Evolutionary conservation across 768 basidiomycete species (phyloP), one percentile per base, ranked within the genome.

Genomic region (Amanita muscaria): DNA sequence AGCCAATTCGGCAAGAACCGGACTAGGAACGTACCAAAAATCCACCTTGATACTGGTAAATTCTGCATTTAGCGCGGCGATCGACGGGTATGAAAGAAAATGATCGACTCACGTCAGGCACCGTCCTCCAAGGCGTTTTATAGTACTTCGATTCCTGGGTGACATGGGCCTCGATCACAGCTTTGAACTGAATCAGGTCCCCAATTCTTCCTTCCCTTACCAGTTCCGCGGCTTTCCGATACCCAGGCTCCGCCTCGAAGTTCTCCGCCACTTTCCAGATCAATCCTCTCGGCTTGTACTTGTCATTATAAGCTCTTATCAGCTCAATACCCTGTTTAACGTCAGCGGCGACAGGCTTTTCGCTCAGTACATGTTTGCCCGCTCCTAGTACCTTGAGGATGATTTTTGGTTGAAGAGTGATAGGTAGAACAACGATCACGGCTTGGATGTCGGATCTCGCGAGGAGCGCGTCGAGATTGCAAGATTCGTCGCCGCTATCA

Each of bases 351-450:
- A 91, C 72, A 5, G 91, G 91, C 57, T 93, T 93, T 68, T 94
- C 90, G 60, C 82, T 83, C 48, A 92, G 58, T 39, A 93, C 88
- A 57, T 92, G 86, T 64, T 93, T 94, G 21, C 89, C 86, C 2
- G 86, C 83, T 1, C 67, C 73, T 29, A 83, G 64, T 0, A 76
- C 74, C 54, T 73, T 75, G 46, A 75, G 61, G 44, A 93, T 66
- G 47, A 91, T 65, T 14, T 64, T 60, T 2, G 89, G 87, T 59
- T 90, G 88, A 3, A 70, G 53, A 0, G 78, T 73, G 56, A 93
- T 91, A 1, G 89, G 89, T 9, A 93, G 68, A 4, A 76, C 79
- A 41, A 92, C 65, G 57, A 88, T 73, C 24, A 92, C 85, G 16
- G 80, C 78, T 14, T 67, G 58, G 54, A 94, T 77, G 51, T 91